Evolutionary conservation across 768 basidiomycete genomes (phyloP).

Genomic region (Hemileccinum rubropunctum): DNA sequence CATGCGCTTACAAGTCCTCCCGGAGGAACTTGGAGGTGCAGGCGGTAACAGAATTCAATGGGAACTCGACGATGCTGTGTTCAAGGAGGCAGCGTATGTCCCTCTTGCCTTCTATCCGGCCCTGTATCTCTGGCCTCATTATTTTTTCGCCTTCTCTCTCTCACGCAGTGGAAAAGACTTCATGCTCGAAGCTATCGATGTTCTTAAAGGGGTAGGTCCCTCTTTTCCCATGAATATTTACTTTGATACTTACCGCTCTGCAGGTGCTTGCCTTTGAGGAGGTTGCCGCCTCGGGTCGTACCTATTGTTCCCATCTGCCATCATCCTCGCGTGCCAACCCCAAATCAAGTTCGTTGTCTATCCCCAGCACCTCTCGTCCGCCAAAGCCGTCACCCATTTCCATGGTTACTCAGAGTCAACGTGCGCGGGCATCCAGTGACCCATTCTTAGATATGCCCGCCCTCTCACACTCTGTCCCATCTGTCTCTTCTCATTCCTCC

Average conservation of each 20-base stretch:
- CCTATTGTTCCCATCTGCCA: conserved; percentile 37
- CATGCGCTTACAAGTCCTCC: conserved; percentile 78
- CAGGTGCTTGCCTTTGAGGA: conserved; percentile 78
- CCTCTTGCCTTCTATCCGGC: conserved; percentile 4
- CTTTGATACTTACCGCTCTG: conserved; percentile 4
- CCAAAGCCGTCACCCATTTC: conserved; percentile 40
- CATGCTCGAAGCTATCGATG: conserved; percentile 86
- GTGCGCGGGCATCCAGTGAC: conserved; percentile 72
- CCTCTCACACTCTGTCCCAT: conserved; percentile 52
- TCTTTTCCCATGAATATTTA: conserved; percentile 9
- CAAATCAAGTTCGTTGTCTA: conserved; percentile 52
- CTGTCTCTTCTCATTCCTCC: conserved; percentile 50
- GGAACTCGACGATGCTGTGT: conserved; percentile 93
- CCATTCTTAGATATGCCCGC: conserved; percentile 75
- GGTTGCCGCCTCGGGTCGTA: conserved; percentile 32
- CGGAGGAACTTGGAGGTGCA: conserved; percentile 77
- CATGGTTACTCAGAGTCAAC: conserved; percentile 51
- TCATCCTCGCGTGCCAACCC: conserved; percentile 49
- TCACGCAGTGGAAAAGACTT: conserved; percentile 82
- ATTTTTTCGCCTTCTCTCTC: conserved; percentile 9
- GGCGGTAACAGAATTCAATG: conserved; percentile 73
- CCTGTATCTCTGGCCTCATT: conserved; percentile 10
- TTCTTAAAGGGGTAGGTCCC: conserved; percentile 80
- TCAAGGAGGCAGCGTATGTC: conserved; percentile 90
- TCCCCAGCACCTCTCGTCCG: conserved; percentile 23